Conservation (phyloP, 257 asterid genomes). For the Voacanga thouarsii region DNA sequence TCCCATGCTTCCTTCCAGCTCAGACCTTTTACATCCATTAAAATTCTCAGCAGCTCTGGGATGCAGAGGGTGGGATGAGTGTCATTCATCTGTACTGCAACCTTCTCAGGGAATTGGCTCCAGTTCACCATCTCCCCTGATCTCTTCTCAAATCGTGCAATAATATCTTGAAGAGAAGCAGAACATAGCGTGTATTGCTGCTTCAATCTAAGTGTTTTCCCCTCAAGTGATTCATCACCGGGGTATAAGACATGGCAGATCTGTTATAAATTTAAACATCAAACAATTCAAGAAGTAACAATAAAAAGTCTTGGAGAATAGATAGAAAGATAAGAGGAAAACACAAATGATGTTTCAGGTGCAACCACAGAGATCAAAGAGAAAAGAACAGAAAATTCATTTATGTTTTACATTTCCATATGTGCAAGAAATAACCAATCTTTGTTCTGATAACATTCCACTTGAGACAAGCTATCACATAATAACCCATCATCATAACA, state of each 20-base stretch:
- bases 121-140: slow-evolving; percentile 45
- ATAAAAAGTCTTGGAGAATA: background rate
- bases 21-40: slow-evolving; percentile 56
- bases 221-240: slow-evolving; percentile 60
- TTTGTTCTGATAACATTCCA: background rate
- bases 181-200: slow-evolving; percentile 66
- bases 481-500: background rate
- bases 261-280: slow-evolving; percentile 26
- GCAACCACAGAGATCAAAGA: background rate
- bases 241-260: slow-evolving; percentile 63
- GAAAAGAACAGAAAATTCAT: background rate
- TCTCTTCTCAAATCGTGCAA: slow-evolving; percentile 52
- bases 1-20: slow-evolving; percentile 62
- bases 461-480: background rate
- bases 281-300: background rate
- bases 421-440: background rate
- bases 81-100: slow-evolving; percentile 64
- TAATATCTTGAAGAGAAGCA: slow-evolving; percentile 69
- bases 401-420: background rate
- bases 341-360: background rate
- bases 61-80: slow-evolving; percentile 68
- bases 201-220: slow-evolving; percentile 58
- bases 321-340: background rate
- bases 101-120: slow-evolving; percentile 55
- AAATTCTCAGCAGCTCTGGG: slow-evolving; percentile 58